Percentiles rank a stretch among this genome's conserved stretches.
Evolutionary conservation across 805 yeast genomes (phyloP).

Genomic region (Wickerhamiella dianesei): DNA sequence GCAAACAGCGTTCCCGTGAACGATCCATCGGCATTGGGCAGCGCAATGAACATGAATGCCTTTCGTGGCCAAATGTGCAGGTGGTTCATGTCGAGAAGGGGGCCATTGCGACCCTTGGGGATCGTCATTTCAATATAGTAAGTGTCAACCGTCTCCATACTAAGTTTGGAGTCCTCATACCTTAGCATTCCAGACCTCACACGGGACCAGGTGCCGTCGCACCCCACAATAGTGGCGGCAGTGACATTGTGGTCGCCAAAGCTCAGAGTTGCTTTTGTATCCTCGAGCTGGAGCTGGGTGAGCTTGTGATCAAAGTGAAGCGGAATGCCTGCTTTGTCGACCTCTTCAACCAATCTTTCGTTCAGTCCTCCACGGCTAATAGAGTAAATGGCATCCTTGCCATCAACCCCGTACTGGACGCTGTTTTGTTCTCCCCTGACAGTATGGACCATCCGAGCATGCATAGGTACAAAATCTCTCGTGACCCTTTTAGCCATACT

Average conservation of each 20-base stretch:
- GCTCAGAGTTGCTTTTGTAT: conserved; percentile 13
- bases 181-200: conserved; percentile 58
- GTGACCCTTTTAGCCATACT: conserved; percentile 44
- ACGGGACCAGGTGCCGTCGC: conserved; percentile 75
- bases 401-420: conserved; percentile 67
- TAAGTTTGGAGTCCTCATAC: conserved; percentile 49
- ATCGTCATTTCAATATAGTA: conserved; percentile 71
- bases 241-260: conserved; percentile 12
- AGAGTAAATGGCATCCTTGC: conserved; percentile 64
- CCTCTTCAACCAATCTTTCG: conserved; percentile 48
- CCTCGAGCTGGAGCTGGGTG: conserved; percentile 22
- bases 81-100: conserved; percentile 54
- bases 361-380: conserved; percentile 67
- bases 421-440: conserved; percentile 45
- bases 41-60: conserved; percentile 76
- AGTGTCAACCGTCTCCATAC: conserved; percentile 71
- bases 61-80: conserved; percentile 90
- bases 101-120: conserved; percentile 22
- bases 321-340: conserved; percentile 36
- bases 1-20: conserved; percentile 85
- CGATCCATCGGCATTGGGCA: conserved; percentile 73
- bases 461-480: conserved; percentile 63
- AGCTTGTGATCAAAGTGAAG: conserved; percentile 47
- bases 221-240: conserved; percentile 46
- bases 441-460: conserved; percentile 82